Conservation (phyloP, 805 yeast species). For the Torulaspora indica region DNA sequence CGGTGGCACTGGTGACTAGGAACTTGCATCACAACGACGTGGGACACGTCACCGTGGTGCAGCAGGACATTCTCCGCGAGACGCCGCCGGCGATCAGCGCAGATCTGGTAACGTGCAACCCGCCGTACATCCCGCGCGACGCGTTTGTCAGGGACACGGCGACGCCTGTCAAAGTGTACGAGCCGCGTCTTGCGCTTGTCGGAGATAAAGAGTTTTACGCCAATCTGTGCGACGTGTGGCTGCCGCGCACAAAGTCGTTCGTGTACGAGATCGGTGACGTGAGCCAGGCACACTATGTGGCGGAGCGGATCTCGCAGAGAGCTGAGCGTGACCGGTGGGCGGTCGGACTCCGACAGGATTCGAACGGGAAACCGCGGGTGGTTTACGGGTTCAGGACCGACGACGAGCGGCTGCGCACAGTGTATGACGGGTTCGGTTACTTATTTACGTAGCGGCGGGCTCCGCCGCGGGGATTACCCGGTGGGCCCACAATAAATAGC, state of each 20-base stretch:
- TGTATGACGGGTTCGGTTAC: background rate
- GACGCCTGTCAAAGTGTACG: slow-evolving; percentile 62
- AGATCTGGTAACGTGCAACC: slow-evolving; percentile 74
- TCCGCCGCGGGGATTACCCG: slow-evolving; percentile 59
- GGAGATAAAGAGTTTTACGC: slow-evolving; percentile 72
- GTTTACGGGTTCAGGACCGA: slow-evolving; percentile 55
- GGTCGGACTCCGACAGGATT: no score
- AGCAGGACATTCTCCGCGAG: slow-evolving; percentile 6
- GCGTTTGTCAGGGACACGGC: slow-evolving; percentile 43
- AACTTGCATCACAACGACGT: slow-evolving; percentile 8
- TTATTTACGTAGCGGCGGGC: slow-evolving; percentile 9
- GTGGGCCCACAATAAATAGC: slow-evolving; percentile 73
- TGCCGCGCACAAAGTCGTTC: slow-evolving; percentile 45
- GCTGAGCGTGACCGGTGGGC: no score
- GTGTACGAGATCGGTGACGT: slow-evolving; percentile 72
- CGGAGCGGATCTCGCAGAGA: slow-evolving; percentile 13
- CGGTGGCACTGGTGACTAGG: slow-evolving; percentile 41
- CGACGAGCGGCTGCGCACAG: background rate
- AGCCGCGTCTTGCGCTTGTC: slow-evolving; percentile 73
- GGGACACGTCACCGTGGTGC: slow-evolving; percentile 1
- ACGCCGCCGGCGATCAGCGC: slow-evolving; percentile 13
- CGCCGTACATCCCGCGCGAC: slow-evolving; percentile 65
- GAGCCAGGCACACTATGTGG: slow-evolving; percentile 49
- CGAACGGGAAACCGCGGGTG: slow-evolving; percentile 51
- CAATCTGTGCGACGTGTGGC: slow-evolving; percentile 47